Base-by-base conservation (phyloP, 169 alveolate genomes). In the Plasmodium gonderi region DNA sequence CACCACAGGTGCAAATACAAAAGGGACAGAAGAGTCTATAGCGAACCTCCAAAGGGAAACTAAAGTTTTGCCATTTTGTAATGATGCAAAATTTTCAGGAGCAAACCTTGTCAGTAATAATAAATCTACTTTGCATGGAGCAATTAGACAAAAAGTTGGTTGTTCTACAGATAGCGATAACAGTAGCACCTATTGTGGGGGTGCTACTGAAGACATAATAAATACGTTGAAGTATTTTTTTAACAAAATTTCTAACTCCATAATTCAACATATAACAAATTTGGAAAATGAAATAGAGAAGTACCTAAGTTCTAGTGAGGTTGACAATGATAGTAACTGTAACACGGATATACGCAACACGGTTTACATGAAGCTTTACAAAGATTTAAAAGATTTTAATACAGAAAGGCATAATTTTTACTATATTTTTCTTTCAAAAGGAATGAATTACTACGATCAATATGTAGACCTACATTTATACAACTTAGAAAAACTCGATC, bases 401-500 rank as follows among this genome's bases (percentile, higher is more conserved):
- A 54, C 33, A 20, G 17, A 49, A 76, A 51, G 64, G 44, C 68
- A 85, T 40, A 23, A 65, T 42, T 74, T 68, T 75, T 85, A 85
- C 51, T 85, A 75, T 33, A 75, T 85, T 20, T 85, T 51, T 85
- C 64, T 85, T 29, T 76, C 92, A 4, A 75, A 85, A 12, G 92
- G 79, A 64, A 29, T 51, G 26, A 85, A 17, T 12, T 85, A 72
- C 33, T 85, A 68, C 47, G 92, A 85, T 51, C 92, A 85, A 12
- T 85, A 85, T 85, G 64, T 85, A 75, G 92, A 85, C 67, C 79
- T 85, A 76, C 92, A 85, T 85, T 85, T 85, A 45, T 74, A 40
- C 45, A 85, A 85, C 38, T 7, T 85, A 33, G 72, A 76, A 36
- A 75, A 85, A 29, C 80, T 85, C 7, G 87, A 85, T 31, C 20